Evolutionary conservation across 805 yeast genomes (phyloP), one percentile per base, ranked within the genome.

Genomic region (Kazachstania africana): DNA sequence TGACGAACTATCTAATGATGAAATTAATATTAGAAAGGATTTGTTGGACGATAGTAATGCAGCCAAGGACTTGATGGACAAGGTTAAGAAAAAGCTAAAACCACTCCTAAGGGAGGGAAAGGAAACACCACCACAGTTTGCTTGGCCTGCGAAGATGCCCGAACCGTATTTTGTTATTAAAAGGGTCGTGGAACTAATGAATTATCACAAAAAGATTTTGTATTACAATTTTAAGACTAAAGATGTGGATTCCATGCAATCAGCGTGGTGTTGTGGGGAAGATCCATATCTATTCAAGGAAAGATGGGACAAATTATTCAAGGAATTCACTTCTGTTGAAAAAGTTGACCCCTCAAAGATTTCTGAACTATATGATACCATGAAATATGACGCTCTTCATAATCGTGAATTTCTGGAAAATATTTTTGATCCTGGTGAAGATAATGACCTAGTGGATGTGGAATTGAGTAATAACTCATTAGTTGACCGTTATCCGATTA

Each of bases 101-200:
- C 96, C 97, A 1, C 64, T 91, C 48, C 63, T 91, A 32, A 72
- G 99, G 58, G 91, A 87, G 56, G 98, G 98, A 2, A 82, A 84
- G 34, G 94, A 84, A 45, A 95, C 97, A 0, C 97, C 98, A 12
- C 81, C 93, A 1, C 95, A 91, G 50, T 91, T 91, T 57, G 82
- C 98, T 0, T 91, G 99, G 99, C 98, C 99, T 1, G 82, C 91
- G 13, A 84, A 84, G 52, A 85, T 91, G 82, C 97, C 98, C 0
- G 93, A 91, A 51, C 99, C 99, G 2, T 88, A 84, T 50, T 73
- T 77, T 29, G 98, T 91, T 12, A 82, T 93, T 45, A 82, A 84
- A 50, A 66, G 95, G 40, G 98, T 91, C 17, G 94, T 91, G 26
- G 95, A 85, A 47, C 65, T 91, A 48, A 88, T 91, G 97, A 84